A percentile compares a stretch with the other conserved stretches of the same genome.
These are phyloP conservation scores for Chytriomyces sp. DNA, from an alignment of 192 early-diverging fungal genomes.

Conservation along the genomic window DNA sequence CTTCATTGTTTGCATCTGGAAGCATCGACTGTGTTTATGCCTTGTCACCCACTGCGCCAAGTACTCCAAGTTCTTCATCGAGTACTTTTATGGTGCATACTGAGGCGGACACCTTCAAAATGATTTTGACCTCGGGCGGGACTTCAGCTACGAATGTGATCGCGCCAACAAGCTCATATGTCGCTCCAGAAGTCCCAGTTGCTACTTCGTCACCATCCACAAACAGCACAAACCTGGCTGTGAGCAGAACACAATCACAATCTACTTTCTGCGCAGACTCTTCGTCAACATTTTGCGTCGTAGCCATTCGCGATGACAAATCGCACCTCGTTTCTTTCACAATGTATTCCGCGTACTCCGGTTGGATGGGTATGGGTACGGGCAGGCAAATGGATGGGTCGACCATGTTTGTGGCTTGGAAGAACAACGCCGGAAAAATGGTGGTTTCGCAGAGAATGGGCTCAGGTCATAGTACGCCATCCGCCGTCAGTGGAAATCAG, in stretches of 20 bases:
- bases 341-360: background rate
- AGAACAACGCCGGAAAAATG: background rate
- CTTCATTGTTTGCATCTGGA: too few species aligned
- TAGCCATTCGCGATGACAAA: background rate
- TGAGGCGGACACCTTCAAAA: too few species aligned
- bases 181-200: too few species aligned
- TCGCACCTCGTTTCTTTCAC: background rate
- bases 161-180: too few species aligned
- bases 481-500: background rate
- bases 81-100: too few species aligned
- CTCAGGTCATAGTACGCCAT: background rate
- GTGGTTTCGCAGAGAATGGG: background rate
- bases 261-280: background rate
- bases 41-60: too few species aligned
- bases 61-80: too few species aligned
- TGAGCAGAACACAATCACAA: background rate
- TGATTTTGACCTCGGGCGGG: too few species aligned
- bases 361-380: slow-evolving; percentile 33
- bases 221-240: too few species aligned
- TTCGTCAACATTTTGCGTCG: slow-evolving; percentile 3
- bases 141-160: too few species aligned
- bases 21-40: too few species aligned
- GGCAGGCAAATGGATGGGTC: background rate
- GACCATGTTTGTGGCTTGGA: background rate
- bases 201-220: too few species aligned